phyloP scores from a whole-genome alignment of 257 asterid genomes.

The Nicotiana knightiana region DNA sequence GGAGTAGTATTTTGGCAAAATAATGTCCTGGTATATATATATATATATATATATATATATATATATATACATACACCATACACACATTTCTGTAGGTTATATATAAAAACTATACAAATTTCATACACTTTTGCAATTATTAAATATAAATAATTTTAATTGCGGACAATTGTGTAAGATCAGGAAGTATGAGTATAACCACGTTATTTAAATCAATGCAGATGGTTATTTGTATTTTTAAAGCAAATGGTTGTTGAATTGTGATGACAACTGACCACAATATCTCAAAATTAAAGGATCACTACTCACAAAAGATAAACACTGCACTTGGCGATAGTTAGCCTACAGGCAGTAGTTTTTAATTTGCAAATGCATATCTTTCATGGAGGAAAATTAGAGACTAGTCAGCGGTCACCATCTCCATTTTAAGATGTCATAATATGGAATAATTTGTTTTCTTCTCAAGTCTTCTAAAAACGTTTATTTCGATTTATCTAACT shows the following conservation, averaged over 20 bases:
- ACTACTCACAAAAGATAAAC: background rate
- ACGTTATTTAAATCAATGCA: background rate
- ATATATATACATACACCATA: too few relatives aligned
- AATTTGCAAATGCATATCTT: background rate
- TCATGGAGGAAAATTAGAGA: background rate
- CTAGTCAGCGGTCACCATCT: background rate
- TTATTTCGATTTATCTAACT: background rate
- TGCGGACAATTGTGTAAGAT: too few relatives aligned
- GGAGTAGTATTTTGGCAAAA: too few relatives aligned
- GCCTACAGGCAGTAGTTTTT: background rate
- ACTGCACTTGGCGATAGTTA: background rate
- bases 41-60: too few relatives aligned
- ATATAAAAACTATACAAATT: too few relatives aligned
- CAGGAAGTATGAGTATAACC: background rate
- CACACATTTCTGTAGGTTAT: too few relatives aligned
- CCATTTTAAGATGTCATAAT: background rate
- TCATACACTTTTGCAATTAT: too few relatives aligned
- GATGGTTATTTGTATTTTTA: background rate
- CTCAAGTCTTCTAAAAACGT: background rate
- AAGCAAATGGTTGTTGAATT: background rate
- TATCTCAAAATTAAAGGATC: background rate
- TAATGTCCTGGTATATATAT: too few relatives aligned
- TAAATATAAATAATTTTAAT: too few relatives aligned
- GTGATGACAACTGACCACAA: background rate
- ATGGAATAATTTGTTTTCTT: background rate